Evolutionary conservation across 2,329 filamentous ascomycete species (phyloP), one percentile per base, ranked within the genome.

Genomic region (Epichloe elymi): DNA sequence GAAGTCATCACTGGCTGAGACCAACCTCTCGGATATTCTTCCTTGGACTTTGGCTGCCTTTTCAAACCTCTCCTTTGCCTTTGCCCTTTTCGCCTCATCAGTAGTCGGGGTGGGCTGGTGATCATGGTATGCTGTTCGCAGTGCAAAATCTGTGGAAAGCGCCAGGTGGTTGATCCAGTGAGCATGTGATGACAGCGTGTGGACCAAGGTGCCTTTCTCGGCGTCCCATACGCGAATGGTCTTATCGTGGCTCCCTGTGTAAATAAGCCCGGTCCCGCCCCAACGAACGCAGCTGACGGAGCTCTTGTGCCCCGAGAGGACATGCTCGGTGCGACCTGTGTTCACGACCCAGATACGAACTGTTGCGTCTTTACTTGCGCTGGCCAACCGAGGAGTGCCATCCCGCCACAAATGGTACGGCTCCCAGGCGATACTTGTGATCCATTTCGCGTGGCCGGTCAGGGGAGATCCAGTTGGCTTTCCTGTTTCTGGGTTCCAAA

Each of bases 91-190:
- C 45, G 77, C 87, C 56, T 86, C 83, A 1, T 82, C 79, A 0
- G 80, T 80, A 0, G 72, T 69, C 0, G 90, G 90, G 0, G 86
- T 72, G 6, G 70, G 72, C 55, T 82, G 82, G 65, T 96, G 89
- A 61, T 97, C 91, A 62, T 87, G 86, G 69, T 84, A 98, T 1
- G 80, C 84, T 0, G 90, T 96, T 47, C 89, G 79, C 37, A 96
- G 74, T 2, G 85, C 89, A 61, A 90, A 93, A 61, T 97, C 93
- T 4, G 89, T 96, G 0, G 89, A 96, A 4, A 98, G 76, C 0
- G 93, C 89, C 20, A 98, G 78, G 62, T 96, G 88, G 64, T 98
- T 98, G 33, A 98, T 87, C 81, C 91, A 95, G 64, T 97, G 93
- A 0, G 86, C 88, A 64, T 98, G 94, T 2, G 85, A 76, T 19